These are phyloP conservation scores for Raddia distichophylla DNA, from an alignment of 176 grass and related monocot species.

Conservation along the genomic window DNA sequence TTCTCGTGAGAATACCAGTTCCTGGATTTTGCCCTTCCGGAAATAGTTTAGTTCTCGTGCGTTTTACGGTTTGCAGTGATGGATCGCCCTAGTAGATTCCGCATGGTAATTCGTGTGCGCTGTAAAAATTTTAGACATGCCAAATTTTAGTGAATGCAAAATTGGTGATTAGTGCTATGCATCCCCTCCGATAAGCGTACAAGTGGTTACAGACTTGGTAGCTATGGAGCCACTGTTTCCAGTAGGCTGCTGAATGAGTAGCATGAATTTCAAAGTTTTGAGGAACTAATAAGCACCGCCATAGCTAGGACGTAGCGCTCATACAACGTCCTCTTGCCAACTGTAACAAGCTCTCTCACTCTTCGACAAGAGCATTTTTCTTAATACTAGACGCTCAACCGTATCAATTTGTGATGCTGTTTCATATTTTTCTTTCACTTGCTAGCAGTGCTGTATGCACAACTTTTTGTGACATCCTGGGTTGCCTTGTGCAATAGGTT, in stretches of 20 bases:
- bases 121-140: background rate
- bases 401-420: background rate
- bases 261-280: constrained; percentile 1
- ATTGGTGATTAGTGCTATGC: background rate
- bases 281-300: background rate
- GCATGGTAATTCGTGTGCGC: background rate
- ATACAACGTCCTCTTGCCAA: background rate
- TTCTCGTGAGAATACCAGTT: background rate
- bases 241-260: background rate
- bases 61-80: background rate
- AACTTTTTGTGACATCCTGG: background rate
- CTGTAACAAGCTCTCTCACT: background rate
- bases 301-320: background rate
- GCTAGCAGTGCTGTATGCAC: background rate
- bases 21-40: too few relatives aligned
- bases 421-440: background rate
- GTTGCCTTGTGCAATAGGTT: background rate
- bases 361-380: background rate
- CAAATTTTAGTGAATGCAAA: background rate
- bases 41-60: background rate
- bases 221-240: background rate
- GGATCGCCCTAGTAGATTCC: background rate
- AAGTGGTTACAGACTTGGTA: background rate
- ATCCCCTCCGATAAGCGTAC: background rate
- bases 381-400: background rate